Conservation (phyloP, 2,329 filamentous ascomycete genomes). For the Westerdykella sp. region DNA sequence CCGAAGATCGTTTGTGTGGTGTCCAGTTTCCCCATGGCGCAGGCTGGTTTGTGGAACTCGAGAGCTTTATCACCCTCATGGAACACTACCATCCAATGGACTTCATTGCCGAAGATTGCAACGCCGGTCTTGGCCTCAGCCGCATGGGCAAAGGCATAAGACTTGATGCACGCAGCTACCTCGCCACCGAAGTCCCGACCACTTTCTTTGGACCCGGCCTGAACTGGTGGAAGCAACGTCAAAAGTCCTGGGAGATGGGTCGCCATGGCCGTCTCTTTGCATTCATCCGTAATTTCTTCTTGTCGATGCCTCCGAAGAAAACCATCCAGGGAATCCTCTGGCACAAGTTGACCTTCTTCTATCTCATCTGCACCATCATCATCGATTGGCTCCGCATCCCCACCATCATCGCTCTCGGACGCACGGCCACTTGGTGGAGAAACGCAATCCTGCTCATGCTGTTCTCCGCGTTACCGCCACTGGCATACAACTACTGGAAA, state of each 20-base stretch:
- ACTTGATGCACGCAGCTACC: slow-evolving; percentile 10
- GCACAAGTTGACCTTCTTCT: slow-evolving; percentile 13
- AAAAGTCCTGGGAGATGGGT: slow-evolving; percentile 15
- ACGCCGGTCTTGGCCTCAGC: slow-evolving; percentile 10
- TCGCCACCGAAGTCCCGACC: slow-evolving; percentile 15
- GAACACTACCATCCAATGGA: slow-evolving; percentile 13
- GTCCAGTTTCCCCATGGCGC: slow-evolving; percentile 14
- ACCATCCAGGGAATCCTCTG: slow-evolving; percentile 11
- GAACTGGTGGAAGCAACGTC: slow-evolving; percentile 15
- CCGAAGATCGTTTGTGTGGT: slow-evolving; percentile 11
- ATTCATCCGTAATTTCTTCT: slow-evolving; percentile 8
- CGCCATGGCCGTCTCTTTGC: slow-evolving; percentile 14
- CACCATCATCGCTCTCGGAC: slow-evolving; percentile 9
- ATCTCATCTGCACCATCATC: slow-evolving; percentile 12
- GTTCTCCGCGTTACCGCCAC: slow-evolving; percentile 7
- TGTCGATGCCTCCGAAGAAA: slow-evolving; percentile 8
- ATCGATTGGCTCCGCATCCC: slow-evolving; percentile 15
- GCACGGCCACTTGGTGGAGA: slow-evolving; percentile 9
- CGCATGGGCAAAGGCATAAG: slow-evolving; percentile 15
- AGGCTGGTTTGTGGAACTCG: slow-evolving; percentile 14
- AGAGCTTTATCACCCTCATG: slow-evolving; percentile 13
- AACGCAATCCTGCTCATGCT: slow-evolving; percentile 10
- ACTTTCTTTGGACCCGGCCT: slow-evolving; percentile 13
- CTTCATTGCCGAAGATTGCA: slow-evolving; percentile 16
- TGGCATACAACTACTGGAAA: slow-evolving; percentile 10